Evolutionary conservation across 768 basidiomycete genomes (phyloP).

Genomic region (Neoboletus magnificus): DNA sequence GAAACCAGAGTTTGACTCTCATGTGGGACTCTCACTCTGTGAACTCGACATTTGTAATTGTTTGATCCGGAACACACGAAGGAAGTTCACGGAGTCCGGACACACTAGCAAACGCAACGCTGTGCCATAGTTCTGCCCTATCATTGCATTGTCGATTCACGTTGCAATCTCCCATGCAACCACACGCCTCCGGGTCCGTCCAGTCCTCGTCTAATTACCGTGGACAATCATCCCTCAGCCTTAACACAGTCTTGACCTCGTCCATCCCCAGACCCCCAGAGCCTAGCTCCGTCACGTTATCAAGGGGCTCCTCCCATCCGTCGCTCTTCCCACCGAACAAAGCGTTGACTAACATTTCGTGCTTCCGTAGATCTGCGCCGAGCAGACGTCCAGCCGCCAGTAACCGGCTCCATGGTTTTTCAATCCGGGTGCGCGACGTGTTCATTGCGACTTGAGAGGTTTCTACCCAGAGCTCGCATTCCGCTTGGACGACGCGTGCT

Average conservation of each 20-base stretch:
- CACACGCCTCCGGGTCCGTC: background rate
- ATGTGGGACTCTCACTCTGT: background rate
- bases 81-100: too few relatives aligned
- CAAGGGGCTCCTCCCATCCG: conserved; percentile 51
- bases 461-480: conserved; percentile 82
- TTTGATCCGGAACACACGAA: background rate
- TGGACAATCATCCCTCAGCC: conserved; percentile 40
- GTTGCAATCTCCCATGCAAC: background rate
- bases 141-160: background rate
- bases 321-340: conserved; percentile 17
- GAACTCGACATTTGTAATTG: background rate
- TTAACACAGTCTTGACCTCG: conserved; percentile 57
- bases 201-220: conserved; percentile 1
- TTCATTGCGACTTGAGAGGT: conserved; percentile 61
- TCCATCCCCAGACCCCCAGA: conserved; percentile 60
- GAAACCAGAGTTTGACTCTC: background rate
- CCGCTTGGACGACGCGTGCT: conserved; percentile 59
- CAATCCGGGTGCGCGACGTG: conserved; percentile 48
- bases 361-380: conserved; percentile 45
- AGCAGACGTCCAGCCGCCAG: conserved; percentile 69
- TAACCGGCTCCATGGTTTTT: conserved; percentile 74
- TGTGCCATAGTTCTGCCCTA: background rate
- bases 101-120: background rate
- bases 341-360: conserved; percentile 27
- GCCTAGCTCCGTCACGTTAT: conserved; percentile 50